Evolutionary conservation across 768 basidiomycete genomes (phyloP).

Genomic region (Termitomyces sp.): DNA sequence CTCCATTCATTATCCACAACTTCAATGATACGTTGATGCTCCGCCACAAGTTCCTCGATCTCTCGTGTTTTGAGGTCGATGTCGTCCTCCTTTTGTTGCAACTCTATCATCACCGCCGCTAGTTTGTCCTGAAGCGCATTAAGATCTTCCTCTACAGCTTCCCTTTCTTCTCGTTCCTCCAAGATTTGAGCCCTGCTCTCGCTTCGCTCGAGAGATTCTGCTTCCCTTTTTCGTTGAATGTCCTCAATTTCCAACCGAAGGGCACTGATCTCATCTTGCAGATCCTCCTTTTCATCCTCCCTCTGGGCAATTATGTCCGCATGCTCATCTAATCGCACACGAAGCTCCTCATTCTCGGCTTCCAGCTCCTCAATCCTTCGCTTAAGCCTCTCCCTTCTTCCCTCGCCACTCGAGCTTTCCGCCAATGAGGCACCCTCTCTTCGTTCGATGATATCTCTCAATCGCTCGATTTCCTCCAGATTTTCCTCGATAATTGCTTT

Average conservation of each 20-base stretch:
- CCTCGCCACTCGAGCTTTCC: constrained; percentile 36
- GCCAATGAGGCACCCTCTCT: constrained; percentile 38
- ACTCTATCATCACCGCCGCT: constrained; percentile 76
- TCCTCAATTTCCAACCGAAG: constrained; percentile 68
- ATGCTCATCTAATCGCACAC: constrained; percentile 53
- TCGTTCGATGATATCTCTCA: constrained; percentile 66
- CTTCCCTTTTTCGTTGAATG: constrained; percentile 55
- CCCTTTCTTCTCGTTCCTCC: constrained; percentile 71
- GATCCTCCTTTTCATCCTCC: constrained; percentile 72
- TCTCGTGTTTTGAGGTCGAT: constrained; percentile 74
- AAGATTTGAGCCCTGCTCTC: constrained; percentile 68
- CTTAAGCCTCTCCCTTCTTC: constrained; percentile 39
- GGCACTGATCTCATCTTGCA: constrained; percentile 61
- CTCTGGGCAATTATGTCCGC: constrained; percentile 48
- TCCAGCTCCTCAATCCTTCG: constrained; percentile 56
- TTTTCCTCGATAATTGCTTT: constrained; percentile 75
- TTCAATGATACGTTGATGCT: constrained; percentile 70
- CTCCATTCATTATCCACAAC: constrained; percentile 84
- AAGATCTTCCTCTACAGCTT: constrained; percentile 75
- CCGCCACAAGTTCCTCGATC: constrained; percentile 72
- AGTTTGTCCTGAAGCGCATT: constrained; percentile 73
- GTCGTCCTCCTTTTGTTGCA: constrained; percentile 87
- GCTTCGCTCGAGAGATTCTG: constrained; percentile 65
- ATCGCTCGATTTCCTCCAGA: constrained; percentile 74
- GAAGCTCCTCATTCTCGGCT: constrained; percentile 61